Evolutionary conservation across 2,329 filamentous ascomycete species (phyloP).

Genomic region (Hymenoscyphus fraxineus): DNA sequence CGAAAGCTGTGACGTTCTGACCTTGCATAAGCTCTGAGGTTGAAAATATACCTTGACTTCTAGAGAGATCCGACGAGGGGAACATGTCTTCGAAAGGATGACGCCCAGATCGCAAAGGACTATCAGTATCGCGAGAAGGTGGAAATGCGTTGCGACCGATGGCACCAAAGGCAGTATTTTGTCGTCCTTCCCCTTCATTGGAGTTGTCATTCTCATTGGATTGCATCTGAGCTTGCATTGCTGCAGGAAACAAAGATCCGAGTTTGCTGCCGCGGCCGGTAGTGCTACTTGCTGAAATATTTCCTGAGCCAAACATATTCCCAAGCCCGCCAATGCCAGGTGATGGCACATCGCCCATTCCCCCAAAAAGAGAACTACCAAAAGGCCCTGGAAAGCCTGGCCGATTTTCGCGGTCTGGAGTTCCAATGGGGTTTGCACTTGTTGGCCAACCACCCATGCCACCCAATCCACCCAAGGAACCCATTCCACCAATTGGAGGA

Average conservation of each 20-base stretch:
- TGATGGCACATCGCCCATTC: slow-evolving; percentile 74
- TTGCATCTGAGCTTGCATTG: slow-evolving; percentile 91
- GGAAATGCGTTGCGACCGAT: slow-evolving; percentile 61
- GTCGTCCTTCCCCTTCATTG: slow-evolving; percentile 58
- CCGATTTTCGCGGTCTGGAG: slow-evolving; percentile 61
- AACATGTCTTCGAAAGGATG: slow-evolving; percentile 52
- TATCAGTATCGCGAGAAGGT: slow-evolving; percentile 54
- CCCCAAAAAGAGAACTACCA: slow-evolving; percentile 76
- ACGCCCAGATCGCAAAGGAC: slow-evolving; percentile 53
- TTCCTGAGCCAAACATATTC: slow-evolving; percentile 65
- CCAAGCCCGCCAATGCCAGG: slow-evolving; percentile 65
- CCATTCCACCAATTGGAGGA: slow-evolving; percentile 56
- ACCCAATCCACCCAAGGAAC: slow-evolving; percentile 48
- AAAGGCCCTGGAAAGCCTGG: slow-evolving; percentile 57
- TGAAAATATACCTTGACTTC: slow-evolving; percentile 27
- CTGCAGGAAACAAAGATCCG: slow-evolving; percentile 78
- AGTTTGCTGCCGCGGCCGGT: slow-evolving; percentile 77
- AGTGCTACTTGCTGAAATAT: slow-evolving; percentile 55
- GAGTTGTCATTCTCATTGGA: slow-evolving; percentile 60
- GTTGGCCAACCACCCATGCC: slow-evolving; percentile 44
- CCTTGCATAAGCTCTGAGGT: slow-evolving; percentile 27
- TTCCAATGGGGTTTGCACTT: slow-evolving; percentile 59
- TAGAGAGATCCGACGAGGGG: slow-evolving; percentile 20
- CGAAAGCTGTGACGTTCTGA: slow-evolving; percentile 26
- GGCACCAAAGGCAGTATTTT: slow-evolving; percentile 59